Percentiles rank a stretch among this genome's conserved stretches.
Conservation (phyloP, 345 rosid genomes). For the Nasturtium officinale region DNA sequence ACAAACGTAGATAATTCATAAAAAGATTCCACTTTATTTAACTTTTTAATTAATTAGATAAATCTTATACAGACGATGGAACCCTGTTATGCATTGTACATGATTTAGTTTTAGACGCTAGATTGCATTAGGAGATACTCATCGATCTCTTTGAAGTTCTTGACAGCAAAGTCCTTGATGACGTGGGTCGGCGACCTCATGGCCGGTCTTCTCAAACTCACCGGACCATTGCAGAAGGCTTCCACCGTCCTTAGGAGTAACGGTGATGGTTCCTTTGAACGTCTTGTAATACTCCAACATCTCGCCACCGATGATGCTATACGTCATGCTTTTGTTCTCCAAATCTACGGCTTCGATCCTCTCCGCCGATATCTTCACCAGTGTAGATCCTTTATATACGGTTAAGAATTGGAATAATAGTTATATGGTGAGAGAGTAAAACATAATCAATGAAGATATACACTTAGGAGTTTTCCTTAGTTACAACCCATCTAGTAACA, state of each 20-base stretch:
- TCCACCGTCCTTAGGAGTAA: conserved; percentile 72
- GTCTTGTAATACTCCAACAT: conserved; percentile 73
- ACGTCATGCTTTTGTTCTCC: conserved; percentile 52
- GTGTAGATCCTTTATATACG: conserved; percentile 56
- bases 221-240: conserved; percentile 77
- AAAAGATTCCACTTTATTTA: conserved; percentile 27
- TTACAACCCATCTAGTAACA: conserved; percentile 5
- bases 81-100: not conserved
- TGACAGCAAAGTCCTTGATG: conserved; percentile 73
- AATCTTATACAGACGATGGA: conserved; percentile 2
- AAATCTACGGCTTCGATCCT: conserved; percentile 70
- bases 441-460: not conserved
- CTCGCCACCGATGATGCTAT: conserved; percentile 76
- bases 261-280: conserved; percentile 59
- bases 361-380: conserved; percentile 74
- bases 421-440: not conserved
- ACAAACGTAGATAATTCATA: conserved; percentile 4
- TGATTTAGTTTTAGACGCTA: not conserved
- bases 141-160: conserved; percentile 80
- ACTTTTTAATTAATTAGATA: conserved; percentile 2
- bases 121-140: conserved; percentile 52
- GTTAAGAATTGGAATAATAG: not conserved
- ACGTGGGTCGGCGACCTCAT: conserved; percentile 68
- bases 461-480: not conserved
- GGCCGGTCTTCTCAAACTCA: conserved; percentile 70